Percentiles rank a stretch among this genome's conserved stretches.
Conservation (phyloP, 1,139 yeast species). For the Saccharomyces hybrid region DNA sequence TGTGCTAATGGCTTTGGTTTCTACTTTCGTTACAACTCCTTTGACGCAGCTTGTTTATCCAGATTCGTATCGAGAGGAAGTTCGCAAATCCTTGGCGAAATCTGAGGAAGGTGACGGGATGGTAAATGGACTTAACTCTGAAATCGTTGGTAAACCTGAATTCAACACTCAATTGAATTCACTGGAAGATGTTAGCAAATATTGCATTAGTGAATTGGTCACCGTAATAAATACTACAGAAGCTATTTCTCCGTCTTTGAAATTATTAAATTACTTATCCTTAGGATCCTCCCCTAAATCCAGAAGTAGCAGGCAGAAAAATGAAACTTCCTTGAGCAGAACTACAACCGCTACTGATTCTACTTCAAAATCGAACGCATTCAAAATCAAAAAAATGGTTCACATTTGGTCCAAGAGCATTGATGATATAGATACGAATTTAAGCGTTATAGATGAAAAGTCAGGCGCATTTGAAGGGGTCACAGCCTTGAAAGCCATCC, state of each 20-base stretch:
- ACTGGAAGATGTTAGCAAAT: conserved; percentile 27
- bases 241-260: conserved; percentile 24
- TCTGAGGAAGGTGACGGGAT: conserved; percentile 26
- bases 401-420: conserved; percentile 12
- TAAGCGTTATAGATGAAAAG: conserved; percentile 18
- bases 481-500: conserved; percentile 46
- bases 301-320: conserved; percentile 3
- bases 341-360: conserved; percentile 16
- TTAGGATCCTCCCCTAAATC: conserved; percentile 8
- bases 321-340: conserved; percentile 11
- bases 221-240: conserved; percentile 25
- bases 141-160: background rate
- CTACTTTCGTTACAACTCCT: conserved; percentile 73
- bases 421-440: conserved; percentile 15
- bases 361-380: conserved; percentile 11
- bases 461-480: conserved; percentile 18
- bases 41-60: conserved; percentile 57
- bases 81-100: conserved; percentile 29
- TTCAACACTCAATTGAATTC: conserved; percentile 10
- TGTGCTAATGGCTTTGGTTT: conserved; percentile 68
- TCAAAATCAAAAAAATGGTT: conserved; percentile 16
- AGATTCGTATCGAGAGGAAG: conserved; percentile 48
- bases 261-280: conserved; percentile 24
- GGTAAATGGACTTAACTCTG: conserved; percentile 36
- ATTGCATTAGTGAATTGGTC: conserved; percentile 16